Evolutionary conservation across 441 rosid species (phyloP).

Genomic region (Rhodomyrtus psidioides): DNA sequence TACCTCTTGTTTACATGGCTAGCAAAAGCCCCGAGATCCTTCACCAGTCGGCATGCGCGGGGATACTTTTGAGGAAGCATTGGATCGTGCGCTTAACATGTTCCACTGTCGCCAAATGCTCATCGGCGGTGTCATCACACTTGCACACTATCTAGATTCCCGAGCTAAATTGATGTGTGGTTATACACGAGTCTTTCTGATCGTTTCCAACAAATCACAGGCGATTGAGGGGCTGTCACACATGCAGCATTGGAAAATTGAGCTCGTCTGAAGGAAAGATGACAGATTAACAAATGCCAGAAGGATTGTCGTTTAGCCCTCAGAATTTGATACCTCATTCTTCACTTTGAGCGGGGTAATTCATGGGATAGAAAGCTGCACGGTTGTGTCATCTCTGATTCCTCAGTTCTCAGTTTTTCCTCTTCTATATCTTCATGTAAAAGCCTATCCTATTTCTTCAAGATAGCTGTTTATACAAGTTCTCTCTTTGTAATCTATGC

Average conservation of each 20-base stretch:
- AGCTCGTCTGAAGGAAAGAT: neutral
- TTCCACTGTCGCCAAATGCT: neutral
- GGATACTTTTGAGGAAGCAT: neutral
- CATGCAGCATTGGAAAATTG: neutral
- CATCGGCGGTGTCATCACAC: neutral
- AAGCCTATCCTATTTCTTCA: neutral
- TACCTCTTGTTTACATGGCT: neutral
- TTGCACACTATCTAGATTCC: neutral
- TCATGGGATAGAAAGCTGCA: neutral
- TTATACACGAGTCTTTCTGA: neutral
- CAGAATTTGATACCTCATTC: neutral
- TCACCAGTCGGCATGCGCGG: neutral
- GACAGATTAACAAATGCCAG: neutral
- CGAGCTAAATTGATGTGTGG: neutral
- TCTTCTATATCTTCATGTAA: neutral
- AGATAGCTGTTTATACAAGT: neutral
- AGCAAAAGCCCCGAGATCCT: neutral
- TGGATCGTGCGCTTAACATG: neutral
- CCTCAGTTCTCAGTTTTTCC: neutral
- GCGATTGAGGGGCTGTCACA: neutral
- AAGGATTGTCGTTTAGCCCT: neutral
- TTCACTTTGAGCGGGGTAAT: neutral
- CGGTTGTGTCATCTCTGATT: neutral
- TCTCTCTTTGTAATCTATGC: neutral
- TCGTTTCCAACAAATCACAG: neutral